Base-by-base conservation (phyloP, 352 stramenopile genomes). In the Phytophthora cactorum region DNA sequence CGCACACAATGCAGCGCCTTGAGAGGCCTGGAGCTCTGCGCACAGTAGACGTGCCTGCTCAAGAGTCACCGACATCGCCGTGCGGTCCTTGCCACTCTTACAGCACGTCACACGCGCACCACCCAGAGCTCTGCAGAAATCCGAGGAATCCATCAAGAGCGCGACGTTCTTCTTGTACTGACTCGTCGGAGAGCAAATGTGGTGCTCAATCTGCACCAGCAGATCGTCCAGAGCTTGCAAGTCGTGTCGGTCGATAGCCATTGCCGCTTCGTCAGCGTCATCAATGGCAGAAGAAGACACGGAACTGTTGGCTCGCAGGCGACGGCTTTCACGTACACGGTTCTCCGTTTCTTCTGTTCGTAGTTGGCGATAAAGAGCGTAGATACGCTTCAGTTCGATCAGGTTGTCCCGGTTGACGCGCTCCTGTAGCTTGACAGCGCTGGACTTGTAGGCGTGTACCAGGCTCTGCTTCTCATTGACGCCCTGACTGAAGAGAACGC, bases 81-180 rank as follows among this genome's bases (percentile, higher is more conserved):
- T 99, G 51, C 97, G 90, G 77, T 99, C 96, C 72, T 99, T 99
- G 14, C 96, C 96, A 66, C 84, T 97, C 75, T 99, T 99, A 76
- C 97, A 99, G 81, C 97, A 99, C 14, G 97, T 97, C n/a, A 97
- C 81, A 36, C 92, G 91, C 0, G 92, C 93, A 32, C 90, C 95
- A n/a, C 93, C 92, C 6, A 99, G 72, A 47, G 81, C 76, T 50
- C 88, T 74, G 49, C 88, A 95, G 61, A 95, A 92, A 52, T 95
- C 88, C 6, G 88, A 93, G 28, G 88, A 87, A 62, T 92, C 82
- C 73, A 90, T 93, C 22, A 95, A 63, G 31, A 95, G 58, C 39
- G 72, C 82, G 36, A 93, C 84, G 52, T 92, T 93, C 59, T 95
- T 95, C 74, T 92, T 91, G 72, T 86, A 91, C 63, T 89, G 78